A percentile compares a stretch with the other conserved stretches of the same genome.
Evolutionary conservation across 2,329 filamentous ascomycete genomes (phyloP).

Genomic region (Fusarium anthophilum): DNA sequence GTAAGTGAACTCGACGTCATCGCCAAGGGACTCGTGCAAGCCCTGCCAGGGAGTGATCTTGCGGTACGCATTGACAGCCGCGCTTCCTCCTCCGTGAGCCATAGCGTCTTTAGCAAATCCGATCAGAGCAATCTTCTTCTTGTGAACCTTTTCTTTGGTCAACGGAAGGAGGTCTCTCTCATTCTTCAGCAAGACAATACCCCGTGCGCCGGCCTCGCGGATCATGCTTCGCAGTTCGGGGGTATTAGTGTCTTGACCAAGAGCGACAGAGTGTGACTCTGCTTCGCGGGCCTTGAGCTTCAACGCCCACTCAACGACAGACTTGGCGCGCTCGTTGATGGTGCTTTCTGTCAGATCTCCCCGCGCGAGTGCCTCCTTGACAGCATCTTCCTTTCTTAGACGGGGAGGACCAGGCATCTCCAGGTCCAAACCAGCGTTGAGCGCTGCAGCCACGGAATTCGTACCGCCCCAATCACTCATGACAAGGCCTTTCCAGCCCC

Average conservation of each 20-base stretch:
- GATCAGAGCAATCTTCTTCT: conserved; percentile 44
- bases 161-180: conserved; percentile 64
- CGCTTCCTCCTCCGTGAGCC: conserved; percentile 46
- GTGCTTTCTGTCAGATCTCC: conserved; percentile 34
- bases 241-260: conserved; percentile 20
- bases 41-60: conserved; percentile 46
- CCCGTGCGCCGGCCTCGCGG: conserved; percentile 51
- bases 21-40: conserved; percentile 34
- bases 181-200: conserved; percentile 73
- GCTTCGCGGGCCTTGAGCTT: conserved; percentile 36
- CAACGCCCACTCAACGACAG: conserved; percentile 44
- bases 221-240: conserved; percentile 41
- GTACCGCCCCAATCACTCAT: conserved; percentile 59
- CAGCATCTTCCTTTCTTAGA: conserved; percentile 35
- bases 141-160: conserved; percentile 33
- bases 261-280: background rate
- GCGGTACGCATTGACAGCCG: conserved; percentile 46
- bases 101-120: conserved; percentile 46
- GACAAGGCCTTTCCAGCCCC: conserved; percentile 56
- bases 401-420: conserved; percentile 51
- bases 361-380: conserved; percentile 36
- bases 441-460: conserved; percentile 46
- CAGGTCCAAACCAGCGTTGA: conserved; percentile 46
- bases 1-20: conserved; percentile 35
- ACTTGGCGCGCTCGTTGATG: conserved; percentile 43